Percentiles rank a stretch among this genome's conserved stretches.
Evolutionary conservation across 495 filamentous ascomycete genomes (phyloP).

Genomic region (Neurospora sublineolata): DNA sequence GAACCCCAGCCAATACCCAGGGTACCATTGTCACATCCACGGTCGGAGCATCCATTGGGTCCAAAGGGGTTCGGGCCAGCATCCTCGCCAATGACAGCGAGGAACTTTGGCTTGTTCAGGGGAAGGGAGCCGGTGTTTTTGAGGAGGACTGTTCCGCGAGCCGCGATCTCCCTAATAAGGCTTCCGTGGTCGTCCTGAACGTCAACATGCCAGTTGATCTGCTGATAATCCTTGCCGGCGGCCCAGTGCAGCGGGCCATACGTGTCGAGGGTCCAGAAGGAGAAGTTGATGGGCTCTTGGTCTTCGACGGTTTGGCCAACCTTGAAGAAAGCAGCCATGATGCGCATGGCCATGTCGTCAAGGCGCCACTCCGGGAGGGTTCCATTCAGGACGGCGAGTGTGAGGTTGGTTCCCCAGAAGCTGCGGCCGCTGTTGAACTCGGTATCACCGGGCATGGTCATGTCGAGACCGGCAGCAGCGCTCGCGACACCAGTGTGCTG

Average conservation of each 20-base stretch:
- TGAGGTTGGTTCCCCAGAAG: slow-evolving; percentile 79
- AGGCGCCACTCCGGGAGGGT: slow-evolving; percentile 83
- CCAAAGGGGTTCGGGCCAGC: slow-evolving; percentile 64
- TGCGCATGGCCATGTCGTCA: slow-evolving; percentile 86
- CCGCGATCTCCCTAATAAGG: slow-evolving; percentile 62
- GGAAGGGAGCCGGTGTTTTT: slow-evolving; percentile 78
- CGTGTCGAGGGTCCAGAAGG: slow-evolving; percentile 72
- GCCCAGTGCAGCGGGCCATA: slow-evolving; percentile 56
- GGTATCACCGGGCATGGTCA: slow-evolving; percentile 91
- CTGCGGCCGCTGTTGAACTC: slow-evolving; percentile 57
- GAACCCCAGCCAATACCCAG: slow-evolving; percentile 93
- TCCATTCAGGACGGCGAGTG: slow-evolving; percentile 77
- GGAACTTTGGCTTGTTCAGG: slow-evolving; percentile 59
- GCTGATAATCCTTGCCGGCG: slow-evolving; percentile 46
- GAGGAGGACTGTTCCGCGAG: slow-evolving; percentile 71
- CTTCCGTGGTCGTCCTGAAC: slow-evolving; percentile 64
- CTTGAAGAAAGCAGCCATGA: slow-evolving; percentile 90
- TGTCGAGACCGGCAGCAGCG: slow-evolving; percentile 80
- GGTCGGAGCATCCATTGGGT: slow-evolving; percentile 76
- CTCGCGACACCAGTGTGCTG: slow-evolving; percentile 72
- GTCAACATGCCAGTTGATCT: slow-evolving; percentile 78
- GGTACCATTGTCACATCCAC: slow-evolving; percentile 77
- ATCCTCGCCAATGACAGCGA: slow-evolving; percentile 79
- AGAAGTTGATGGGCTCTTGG: slow-evolving; percentile 67
- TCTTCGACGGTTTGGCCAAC: slow-evolving; percentile 54